Percentiles rank a stretch among this genome's conserved stretches.
These are phyloP conservation scores for Pseudocercospora musae DNA, from an alignment of 2,329 filamentous ascomycete species.

Conservation along the genomic window DNA sequence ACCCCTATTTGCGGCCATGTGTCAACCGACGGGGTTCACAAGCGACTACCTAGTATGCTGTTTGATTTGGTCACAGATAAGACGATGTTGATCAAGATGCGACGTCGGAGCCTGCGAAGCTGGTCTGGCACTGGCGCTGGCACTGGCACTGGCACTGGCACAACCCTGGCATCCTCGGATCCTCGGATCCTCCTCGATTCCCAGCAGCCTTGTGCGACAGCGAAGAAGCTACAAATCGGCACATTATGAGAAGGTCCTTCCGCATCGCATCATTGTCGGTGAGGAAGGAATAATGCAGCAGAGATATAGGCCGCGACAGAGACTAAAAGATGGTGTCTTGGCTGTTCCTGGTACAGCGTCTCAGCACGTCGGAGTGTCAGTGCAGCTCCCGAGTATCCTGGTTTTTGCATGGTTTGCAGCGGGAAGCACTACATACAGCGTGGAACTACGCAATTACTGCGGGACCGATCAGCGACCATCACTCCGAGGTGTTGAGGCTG, in stretches of 20 bases:
- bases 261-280: background rate
- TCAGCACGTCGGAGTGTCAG: too few species aligned
- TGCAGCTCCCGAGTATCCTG: too few species aligned
- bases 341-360: background rate
- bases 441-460: too few species aligned
- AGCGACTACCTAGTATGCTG: too few species aligned
- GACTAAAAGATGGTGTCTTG: background rate
- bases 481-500: too few species aligned
- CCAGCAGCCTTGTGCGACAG: slow-evolving; percentile 1
- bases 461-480: too few species aligned
- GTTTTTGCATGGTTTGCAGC: too few species aligned
- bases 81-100: background rate
- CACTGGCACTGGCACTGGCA: too few species aligned
- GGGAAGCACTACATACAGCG: too few species aligned
- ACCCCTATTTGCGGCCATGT: too few species aligned
- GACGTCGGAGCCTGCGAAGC: background rate
- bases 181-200: background rate
- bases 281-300: background rate
- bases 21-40: background rate
- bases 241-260: background rate
- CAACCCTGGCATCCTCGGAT: background rate
- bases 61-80: background rate
- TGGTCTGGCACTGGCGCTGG: too few species aligned
- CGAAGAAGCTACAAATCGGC: background rate
- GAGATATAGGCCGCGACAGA: background rate